Percentiles rank a stretch among this genome's conserved stretches.
Evolutionary conservation across 2,329 filamentous ascomycete genomes (phyloP).

Genomic region (Colletotrichum sidae): DNA sequence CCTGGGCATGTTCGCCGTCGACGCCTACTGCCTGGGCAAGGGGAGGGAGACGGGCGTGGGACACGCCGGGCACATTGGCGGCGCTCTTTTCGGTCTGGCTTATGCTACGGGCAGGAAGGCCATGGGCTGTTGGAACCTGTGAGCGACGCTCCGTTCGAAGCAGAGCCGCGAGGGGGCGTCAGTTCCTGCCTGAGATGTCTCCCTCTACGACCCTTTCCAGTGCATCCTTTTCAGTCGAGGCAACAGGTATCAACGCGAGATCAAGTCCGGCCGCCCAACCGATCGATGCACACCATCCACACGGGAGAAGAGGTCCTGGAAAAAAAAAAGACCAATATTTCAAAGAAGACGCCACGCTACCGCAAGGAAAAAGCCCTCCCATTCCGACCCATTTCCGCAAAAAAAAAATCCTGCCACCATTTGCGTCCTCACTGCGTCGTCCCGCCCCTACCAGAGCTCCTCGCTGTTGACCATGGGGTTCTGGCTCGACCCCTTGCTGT

Average conservation of each 20-base stretch:
- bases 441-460: slow-evolving; percentile 22
- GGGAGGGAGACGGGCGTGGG: slow-evolving; percentile 27
- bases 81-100: slow-evolving; percentile 27
- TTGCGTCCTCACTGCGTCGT: not conserved
- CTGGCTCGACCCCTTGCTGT: slow-evolving; percentile 17
- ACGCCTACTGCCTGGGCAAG: slow-evolving; percentile 23
- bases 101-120: slow-evolving; percentile 25
- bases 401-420: not conserved
- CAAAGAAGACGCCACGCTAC: slow-evolving; percentile 29
- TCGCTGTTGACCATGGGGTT: slow-evolving; percentile 36
- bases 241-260: slow-evolving; percentile 7
- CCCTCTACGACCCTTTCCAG: not conserved
- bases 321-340: not conserved
- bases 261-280: slow-evolving; percentile 31
- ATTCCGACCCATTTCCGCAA: not conserved
- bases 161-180: too few relatives aligned
- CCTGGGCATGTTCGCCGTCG: slow-evolving; percentile 27
- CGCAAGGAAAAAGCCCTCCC: slow-evolving; percentile 11
- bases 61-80: slow-evolving; percentile 29
- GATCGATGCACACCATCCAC: not conserved
- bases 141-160: not conserved
- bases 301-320: slow-evolving; percentile 10
- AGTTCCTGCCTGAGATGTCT: too few relatives aligned
- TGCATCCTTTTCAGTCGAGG: not conserved
- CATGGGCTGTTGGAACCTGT: slow-evolving; percentile 13